Evolutionary conservation across 148 eudicot genomes (phyloP).

Genomic region (Persicaria tinctoria): DNA sequence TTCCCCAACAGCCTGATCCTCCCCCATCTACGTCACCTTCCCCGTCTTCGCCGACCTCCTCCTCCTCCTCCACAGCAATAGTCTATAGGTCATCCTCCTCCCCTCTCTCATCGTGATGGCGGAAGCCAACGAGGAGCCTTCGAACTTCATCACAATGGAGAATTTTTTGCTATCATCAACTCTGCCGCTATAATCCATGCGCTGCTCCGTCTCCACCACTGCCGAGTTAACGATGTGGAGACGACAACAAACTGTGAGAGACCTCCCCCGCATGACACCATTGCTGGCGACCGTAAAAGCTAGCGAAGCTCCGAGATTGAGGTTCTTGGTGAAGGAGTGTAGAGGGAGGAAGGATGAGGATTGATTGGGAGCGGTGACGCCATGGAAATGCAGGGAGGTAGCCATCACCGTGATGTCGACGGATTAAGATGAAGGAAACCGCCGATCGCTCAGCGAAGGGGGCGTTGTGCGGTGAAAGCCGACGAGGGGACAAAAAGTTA

Average conservation of each 20-base stretch:
- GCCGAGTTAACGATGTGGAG: neutral
- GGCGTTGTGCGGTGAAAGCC: neutral
- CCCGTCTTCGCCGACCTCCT: too few relatives aligned
- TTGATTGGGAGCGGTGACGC: neutral
- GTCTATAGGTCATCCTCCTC: too few relatives aligned
- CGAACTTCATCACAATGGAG: constrained; percentile 90
- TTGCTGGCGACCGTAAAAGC: neutral
- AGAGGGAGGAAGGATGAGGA: neutral
- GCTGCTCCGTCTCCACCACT: neutral
- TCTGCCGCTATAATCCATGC: constrained; percentile 11
- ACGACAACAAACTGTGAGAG: neutral
- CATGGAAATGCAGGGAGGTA: constrained; percentile 14
- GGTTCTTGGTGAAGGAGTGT: neutral
- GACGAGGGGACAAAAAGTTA: neutral
- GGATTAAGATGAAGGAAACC: neutral
- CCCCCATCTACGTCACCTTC: too few relatives aligned
- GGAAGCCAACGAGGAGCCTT: constrained; percentile 81
- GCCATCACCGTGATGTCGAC: neutral
- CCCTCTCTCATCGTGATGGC: constrained; percentile 79
- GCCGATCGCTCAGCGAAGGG: neutral
- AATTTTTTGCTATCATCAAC: constrained; percentile 20
- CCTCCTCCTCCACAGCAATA: too few relatives aligned
- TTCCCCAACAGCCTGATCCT: too few relatives aligned
- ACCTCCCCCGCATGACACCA: neutral
- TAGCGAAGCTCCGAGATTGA: neutral